A percentile compares a stretch with the other conserved stretches of the same genome.
These are phyloP conservation scores for Schizosaccharomyces octosporus DNA, from an alignment of 805 yeast genomes.

Conservation along the genomic window DNA sequence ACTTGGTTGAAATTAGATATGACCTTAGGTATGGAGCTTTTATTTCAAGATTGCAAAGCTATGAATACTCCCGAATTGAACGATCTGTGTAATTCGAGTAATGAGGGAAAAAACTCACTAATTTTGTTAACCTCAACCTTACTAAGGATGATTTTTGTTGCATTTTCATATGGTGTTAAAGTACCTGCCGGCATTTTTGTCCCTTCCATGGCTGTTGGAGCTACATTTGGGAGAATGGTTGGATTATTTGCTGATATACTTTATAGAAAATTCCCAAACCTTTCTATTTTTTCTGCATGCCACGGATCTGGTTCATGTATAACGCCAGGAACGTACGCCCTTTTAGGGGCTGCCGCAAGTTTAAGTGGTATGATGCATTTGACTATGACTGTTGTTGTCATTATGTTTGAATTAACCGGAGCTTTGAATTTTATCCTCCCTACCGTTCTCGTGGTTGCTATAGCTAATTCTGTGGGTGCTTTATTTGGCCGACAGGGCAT, in stretches of 20 bases:
- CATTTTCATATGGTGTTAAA: conserved; percentile 72
- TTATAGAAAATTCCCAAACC: conserved; percentile 18
- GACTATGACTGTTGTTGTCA: conserved; percentile 76
- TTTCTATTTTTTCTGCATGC: conserved; percentile 18
- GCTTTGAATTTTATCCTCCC: conserved; percentile 81
- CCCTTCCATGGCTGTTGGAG: conserved; percentile 93
- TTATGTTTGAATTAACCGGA: conserved; percentile 91
- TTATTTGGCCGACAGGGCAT: conserved; percentile 58
- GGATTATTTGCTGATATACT: conserved; percentile 44
- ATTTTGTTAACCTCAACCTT: conserved; percentile 48
- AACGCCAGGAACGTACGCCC: conserved; percentile 85
- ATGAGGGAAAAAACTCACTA: conserved; percentile 15
- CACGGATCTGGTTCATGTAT: conserved; percentile 30
- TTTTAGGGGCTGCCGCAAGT: conserved; percentile 88
- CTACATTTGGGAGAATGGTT: conserved; percentile 71
- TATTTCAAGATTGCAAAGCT: conserved; percentile 53
- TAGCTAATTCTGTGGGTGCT: conserved; percentile 59
- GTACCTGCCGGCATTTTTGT: conserved; percentile 93
- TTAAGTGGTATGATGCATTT: conserved; percentile 82
- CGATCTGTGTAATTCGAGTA: conserved; percentile 9
- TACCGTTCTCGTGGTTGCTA: conserved; percentile 83
- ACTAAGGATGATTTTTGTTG: conserved; percentile 43
- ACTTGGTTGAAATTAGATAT: conserved; percentile 50
- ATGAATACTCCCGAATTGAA: conserved; percentile 9
- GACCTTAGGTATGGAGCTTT: conserved; percentile 82